Evolutionary conservation across 225 moss, liverwort and hornwort species (phyloP).

Genomic region (Physcomitrellopsis africana): DNA sequence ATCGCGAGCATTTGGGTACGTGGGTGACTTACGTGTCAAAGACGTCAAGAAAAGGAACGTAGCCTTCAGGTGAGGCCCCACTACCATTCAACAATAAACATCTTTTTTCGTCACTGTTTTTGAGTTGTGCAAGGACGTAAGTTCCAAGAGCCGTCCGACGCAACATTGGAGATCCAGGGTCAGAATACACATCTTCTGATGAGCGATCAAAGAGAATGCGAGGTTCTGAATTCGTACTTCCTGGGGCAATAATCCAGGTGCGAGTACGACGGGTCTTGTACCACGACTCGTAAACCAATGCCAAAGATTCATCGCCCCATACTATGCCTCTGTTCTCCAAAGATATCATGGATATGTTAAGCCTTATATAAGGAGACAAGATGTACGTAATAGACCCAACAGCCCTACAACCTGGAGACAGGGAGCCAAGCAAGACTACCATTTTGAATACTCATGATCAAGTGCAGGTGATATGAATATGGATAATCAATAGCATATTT

Average conservation of each 20-base stretch:
- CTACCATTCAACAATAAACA: constrained; percentile 76
- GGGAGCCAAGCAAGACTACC: constrained; percentile 15
- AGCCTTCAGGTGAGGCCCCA: constrained; percentile 87
- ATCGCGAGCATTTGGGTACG: neutral
- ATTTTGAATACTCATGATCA: constrained; percentile 1
- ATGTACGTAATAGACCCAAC: neutral
- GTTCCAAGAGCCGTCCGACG: constrained; percentile 74
- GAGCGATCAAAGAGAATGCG: constrained; percentile 74
- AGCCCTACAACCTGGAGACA: constrained; percentile 5
- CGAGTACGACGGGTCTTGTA: constrained; percentile 77
- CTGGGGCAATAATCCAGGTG: constrained; percentile 78
- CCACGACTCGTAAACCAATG: constrained; percentile 90
- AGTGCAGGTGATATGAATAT: neutral
- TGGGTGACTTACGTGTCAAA: constrained; percentile 64
- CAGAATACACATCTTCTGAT: constrained; percentile 87
- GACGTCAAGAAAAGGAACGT: constrained; percentile 79
- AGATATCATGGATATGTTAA: constrained; percentile 16
- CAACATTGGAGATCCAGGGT: constrained; percentile 88
- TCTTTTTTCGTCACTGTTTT: constrained; percentile 50
- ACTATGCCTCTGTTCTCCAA: constrained; percentile 65
- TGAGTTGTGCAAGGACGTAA: constrained; percentile 69
- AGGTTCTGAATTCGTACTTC: constrained; percentile 48
- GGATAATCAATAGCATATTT: neutral
- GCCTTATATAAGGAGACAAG: neutral
- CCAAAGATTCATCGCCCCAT: constrained; percentile 85